Conservation (phyloP, 2,329 filamentous ascomycete genomes). For the Periglandula ipomoeae region DNA sequence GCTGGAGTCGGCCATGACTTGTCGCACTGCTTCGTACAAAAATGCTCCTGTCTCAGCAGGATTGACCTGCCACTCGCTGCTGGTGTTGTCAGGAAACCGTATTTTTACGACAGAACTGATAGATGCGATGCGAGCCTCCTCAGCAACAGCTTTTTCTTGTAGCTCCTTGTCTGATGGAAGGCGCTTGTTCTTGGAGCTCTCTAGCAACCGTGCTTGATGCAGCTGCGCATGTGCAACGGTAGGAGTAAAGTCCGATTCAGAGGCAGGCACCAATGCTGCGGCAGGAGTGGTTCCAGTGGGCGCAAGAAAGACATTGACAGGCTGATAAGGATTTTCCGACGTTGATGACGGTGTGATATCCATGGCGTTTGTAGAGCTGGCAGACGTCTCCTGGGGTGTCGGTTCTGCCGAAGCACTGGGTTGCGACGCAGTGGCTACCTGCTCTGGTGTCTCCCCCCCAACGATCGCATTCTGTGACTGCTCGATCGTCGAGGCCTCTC, state of each 20-base stretch:
- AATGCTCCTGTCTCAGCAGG: constrained; percentile 58
- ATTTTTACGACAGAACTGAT: constrained; percentile 69
- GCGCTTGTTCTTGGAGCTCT: constrained; percentile 59
- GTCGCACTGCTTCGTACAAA: constrained; percentile 66
- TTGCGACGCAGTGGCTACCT: constrained; percentile 2
- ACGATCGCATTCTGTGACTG: constrained; percentile 15
- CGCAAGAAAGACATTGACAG: constrained; percentile 68
- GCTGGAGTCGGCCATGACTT: constrained; percentile 54
- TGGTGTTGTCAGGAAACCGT: constrained; percentile 79
- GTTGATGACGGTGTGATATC: constrained; percentile 5
- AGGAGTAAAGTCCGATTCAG: constrained; percentile 68
- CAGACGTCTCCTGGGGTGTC: constrained; percentile 11
- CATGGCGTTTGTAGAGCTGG: constrained; percentile 1
- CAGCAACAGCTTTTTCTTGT: constrained; percentile 56
- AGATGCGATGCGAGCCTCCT: constrained; percentile 54
- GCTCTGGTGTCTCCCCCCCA: constrained; percentile 11
- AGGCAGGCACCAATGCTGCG: constrained; percentile 57
- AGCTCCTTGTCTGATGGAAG: constrained; percentile 78
- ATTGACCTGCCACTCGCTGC: constrained; percentile 62
- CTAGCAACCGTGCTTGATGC: constrained; percentile 59
- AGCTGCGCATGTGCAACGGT: constrained; percentile 67
- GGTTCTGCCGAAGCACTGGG: constrained; percentile 6
- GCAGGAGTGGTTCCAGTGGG: constrained; percentile 65
- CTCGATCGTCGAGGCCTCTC: not conserved
- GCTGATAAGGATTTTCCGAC: constrained; percentile 29